A percentile compares a stretch with the other conserved stretches of the same genome.
phyloP scores from a whole-genome alignment of 495 filamentous ascomycete genomes.

The Trichocladium uniseriatum region DNA sequence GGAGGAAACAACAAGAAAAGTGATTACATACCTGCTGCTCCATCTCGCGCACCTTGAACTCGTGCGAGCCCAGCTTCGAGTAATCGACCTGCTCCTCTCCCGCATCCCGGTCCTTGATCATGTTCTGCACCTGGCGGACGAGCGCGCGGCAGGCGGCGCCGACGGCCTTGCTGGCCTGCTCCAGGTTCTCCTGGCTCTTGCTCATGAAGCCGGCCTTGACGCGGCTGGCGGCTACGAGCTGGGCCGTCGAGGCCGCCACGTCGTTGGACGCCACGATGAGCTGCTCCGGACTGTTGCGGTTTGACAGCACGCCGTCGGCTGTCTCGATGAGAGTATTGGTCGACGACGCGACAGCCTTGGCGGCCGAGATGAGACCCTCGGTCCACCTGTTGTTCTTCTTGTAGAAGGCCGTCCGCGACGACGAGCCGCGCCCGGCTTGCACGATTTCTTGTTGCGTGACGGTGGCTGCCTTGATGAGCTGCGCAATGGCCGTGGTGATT shows the following conservation, averaged over 20 bases:
- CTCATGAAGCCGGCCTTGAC: constrained; percentile 98
- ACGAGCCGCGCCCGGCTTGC: constrained; percentile 80
- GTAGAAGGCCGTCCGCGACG: constrained; percentile 92
- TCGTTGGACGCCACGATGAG: constrained; percentile 96
- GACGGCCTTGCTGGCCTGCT: constrained; percentile 87
- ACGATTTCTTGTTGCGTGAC: constrained; percentile 94
- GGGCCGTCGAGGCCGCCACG: constrained; percentile 88
- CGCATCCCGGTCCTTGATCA: constrained; percentile 75
- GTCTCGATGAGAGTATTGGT: constrained; percentile 97
- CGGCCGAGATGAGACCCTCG: constrained; percentile 90
- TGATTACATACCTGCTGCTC: constrained; percentile 82
- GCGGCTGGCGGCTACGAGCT: constrained; percentile 88
- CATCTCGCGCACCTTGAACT: constrained; percentile 99
- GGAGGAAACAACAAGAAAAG: not conserved
- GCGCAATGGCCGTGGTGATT: constrained; percentile 91
- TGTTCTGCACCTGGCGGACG: constrained; percentile 86
- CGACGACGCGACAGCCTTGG: constrained; percentile 84
- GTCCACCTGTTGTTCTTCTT: constrained; percentile 98
- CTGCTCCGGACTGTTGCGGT: constrained; percentile 88
- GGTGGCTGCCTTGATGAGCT: constrained; percentile 93
- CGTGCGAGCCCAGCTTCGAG: constrained; percentile 72
- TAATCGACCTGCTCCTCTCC: constrained; percentile 89
- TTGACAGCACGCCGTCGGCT: constrained; percentile 87
- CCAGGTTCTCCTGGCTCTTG: constrained; percentile 85
- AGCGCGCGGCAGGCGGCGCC: constrained; percentile 77